A percentile compares a stretch with the other conserved stretches of the same genome.
phyloP scores from a whole-genome alignment of 257 asterid species.

The Ballota nigra region DNA sequence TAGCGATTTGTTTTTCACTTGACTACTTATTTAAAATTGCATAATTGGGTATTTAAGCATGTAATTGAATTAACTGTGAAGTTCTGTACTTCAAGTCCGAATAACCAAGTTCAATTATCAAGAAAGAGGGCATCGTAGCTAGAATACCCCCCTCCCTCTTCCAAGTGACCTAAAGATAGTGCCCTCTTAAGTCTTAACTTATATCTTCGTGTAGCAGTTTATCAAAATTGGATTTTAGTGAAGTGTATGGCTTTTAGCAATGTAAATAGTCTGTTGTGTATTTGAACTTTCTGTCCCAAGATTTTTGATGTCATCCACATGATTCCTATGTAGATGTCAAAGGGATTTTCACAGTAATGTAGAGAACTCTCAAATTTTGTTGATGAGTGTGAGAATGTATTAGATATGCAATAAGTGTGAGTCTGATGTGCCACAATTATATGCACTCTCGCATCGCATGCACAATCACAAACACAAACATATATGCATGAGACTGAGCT shows the following conservation, averaged over 20 bases:
- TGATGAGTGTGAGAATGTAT: slow-evolving; percentile 7
- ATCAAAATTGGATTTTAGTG: background rate
- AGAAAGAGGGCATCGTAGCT: background rate
- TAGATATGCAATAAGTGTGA: background rate
- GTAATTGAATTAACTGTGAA: background rate
- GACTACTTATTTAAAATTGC: background rate
- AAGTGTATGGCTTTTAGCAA: background rate
- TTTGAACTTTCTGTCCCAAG: background rate
- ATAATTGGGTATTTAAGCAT: background rate
- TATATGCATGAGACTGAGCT: background rate
- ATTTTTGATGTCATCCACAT: background rate
- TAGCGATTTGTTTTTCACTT: background rate
- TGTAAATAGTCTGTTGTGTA: background rate
- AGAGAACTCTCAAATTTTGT: background rate
- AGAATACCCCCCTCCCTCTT: background rate
- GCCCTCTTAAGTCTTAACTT: background rate
- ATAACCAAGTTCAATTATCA: background rate
- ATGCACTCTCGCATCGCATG: background rate
- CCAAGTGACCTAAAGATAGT: background rate
- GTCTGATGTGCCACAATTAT: background rate
- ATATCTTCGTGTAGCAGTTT: background rate
- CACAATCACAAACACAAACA: background rate
- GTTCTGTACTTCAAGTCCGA: background rate
- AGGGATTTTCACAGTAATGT: background rate
- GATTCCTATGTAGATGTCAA: background rate